Percentiles rank a stretch among this genome's conserved stretches.
These are phyloP conservation scores for Butyriboletus loyo DNA, from an alignment of 768 basidiomycete species.

Conservation along the genomic window DNA sequence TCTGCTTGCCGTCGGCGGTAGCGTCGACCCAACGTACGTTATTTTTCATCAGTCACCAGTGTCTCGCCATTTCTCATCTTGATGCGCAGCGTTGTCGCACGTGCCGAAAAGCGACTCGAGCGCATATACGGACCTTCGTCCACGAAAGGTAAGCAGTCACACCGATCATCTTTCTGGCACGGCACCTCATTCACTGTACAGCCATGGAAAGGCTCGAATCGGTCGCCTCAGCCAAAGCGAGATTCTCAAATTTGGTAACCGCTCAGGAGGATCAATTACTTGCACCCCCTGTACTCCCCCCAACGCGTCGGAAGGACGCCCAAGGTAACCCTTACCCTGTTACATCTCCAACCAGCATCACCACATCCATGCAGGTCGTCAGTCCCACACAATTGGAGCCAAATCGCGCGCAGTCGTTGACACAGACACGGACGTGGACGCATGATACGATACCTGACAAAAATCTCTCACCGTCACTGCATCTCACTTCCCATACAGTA, in stretches of 20 bases:
- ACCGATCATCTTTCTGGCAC: neutral
- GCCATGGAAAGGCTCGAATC: constrained; percentile 13
- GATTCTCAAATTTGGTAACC: neutral
- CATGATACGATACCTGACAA: neutral
- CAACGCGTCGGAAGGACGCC: constrained; percentile 6
- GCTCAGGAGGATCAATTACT: constrained; percentile 18
- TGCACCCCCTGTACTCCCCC: constrained; percentile 12
- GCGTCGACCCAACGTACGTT: constrained; percentile 30
- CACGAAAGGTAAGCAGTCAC: constrained; percentile 10
- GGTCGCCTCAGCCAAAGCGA: constrained; percentile 16
- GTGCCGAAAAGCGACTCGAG: constrained; percentile 29
- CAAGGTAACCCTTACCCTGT: constrained; percentile 3
- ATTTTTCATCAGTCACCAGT: neutral
- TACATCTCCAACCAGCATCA: neutral
- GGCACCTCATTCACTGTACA: constrained; percentile 5
- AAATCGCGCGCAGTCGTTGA: constrained; percentile 6
- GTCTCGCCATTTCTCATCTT: constrained; percentile 1
- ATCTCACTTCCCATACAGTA: neutral
- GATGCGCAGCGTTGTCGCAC: constrained; percentile 19
- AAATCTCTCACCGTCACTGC: constrained; percentile 8
- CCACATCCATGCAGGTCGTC: neutral
- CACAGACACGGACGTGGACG: constrained; percentile 8
- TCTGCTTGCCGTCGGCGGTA: constrained; percentile 42
- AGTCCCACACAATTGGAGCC: neutral
- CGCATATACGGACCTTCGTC: constrained; percentile 27